A percentile compares a stretch with the other conserved stretches of the same genome.
Evolutionary conservation across 2,329 filamentous ascomycete genomes (phyloP).

Genomic region (Sarocladium brachiariae): DNA sequence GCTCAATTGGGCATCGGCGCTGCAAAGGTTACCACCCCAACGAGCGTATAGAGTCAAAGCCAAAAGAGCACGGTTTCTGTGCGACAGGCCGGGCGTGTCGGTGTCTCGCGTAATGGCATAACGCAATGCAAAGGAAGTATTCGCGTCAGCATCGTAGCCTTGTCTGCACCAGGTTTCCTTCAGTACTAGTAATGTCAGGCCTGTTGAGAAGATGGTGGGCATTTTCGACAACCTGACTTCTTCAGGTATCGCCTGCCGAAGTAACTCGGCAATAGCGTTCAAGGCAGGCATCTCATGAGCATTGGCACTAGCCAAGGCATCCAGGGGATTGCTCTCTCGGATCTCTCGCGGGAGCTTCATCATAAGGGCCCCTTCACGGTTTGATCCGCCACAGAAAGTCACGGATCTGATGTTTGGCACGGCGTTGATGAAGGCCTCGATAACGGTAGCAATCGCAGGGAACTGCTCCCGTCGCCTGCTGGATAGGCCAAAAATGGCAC

Average conservation of each 20-base stretch:
- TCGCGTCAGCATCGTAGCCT: constrained; percentile 42
- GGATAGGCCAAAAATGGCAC: constrained; percentile 69
- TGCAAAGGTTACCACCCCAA: constrained; percentile 59
- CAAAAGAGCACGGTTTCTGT: constrained; percentile 63
- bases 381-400: constrained; percentile 81
- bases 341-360: constrained; percentile 55
- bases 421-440: constrained; percentile 64
- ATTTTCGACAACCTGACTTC: constrained; percentile 24
- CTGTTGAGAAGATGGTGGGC: constrained; percentile 35
- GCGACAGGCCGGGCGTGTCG: constrained; percentile 64
- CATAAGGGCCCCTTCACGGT: constrained; percentile 77
- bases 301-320: constrained; percentile 24
- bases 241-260: constrained; percentile 37
- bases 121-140: constrained; percentile 65
- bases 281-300: constrained; percentile 22
- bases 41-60: constrained; percentile 66
- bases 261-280: constrained; percentile 28
- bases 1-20: constrained; percentile 38
- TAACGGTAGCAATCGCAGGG: constrained; percentile 72
- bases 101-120: constrained; percentile 63
- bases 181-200: constrained; percentile 38
- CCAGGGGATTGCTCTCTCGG: constrained; percentile 59
- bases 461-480: constrained; percentile 74
- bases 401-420: constrained; percentile 66
- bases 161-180: constrained; percentile 44